These are phyloP conservation scores for Spergularia azorica DNA, from an alignment of 179 eudicot species.

Conservation along the genomic window DNA sequence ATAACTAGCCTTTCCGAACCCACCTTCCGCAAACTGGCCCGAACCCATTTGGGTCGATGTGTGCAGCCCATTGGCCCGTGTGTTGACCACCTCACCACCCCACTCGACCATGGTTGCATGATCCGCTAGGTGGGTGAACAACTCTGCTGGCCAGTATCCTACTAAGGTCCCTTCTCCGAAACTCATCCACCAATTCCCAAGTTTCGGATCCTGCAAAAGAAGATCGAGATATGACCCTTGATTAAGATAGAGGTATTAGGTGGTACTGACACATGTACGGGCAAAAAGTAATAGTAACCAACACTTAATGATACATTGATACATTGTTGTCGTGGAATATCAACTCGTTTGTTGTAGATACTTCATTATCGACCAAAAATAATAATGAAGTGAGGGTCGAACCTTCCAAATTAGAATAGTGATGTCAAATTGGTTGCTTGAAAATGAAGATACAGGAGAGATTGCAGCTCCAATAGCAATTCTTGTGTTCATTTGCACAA, in stretches of 20 bases:
- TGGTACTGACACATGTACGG: no score
- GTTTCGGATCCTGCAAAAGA: constrained; percentile 73
- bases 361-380: background rate
- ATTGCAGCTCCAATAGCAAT: constrained; percentile 98
- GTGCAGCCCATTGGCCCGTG: constrained; percentile 64
- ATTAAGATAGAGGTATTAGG: no score
- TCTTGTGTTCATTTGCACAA: constrained; percentile 80
- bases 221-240: no score
- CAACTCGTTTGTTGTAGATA: no score
- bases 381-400: background rate
- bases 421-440: constrained; percentile 68
- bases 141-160: constrained; percentile 95
- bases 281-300: no score
- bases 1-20: constrained; percentile 87
- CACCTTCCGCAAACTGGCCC: constrained; percentile 75
- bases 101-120: constrained; percentile 98
- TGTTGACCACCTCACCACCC: constrained; percentile 97
- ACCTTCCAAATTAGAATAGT: constrained; percentile 98
- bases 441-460: constrained; percentile 66
- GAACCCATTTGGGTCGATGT: constrained; percentile 97
- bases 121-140: constrained; percentile 83
- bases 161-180: constrained; percentile 82
- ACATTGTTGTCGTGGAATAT: no score
- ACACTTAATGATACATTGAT: no score
- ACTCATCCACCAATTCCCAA: constrained; percentile 99